A percentile compares a stretch with the other conserved stretches of the same genome.
These are phyloP conservation scores for Ceratocystis lukuohia DNA, from an alignment of 2,329 filamentous ascomycete species.

Conservation along the genomic window DNA sequence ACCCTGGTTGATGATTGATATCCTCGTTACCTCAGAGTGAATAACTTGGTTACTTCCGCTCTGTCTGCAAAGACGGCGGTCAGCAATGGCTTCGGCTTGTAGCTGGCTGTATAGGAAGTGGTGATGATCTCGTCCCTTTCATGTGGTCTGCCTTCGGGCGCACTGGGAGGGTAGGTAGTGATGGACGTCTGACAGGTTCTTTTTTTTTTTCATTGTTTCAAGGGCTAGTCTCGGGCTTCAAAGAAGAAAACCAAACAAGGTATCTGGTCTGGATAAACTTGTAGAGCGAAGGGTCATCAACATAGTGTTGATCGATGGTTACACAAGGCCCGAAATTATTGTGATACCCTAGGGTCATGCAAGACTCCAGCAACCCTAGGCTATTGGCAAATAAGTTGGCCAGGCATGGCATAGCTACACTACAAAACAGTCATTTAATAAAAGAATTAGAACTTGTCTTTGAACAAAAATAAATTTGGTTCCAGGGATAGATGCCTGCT, in stretches of 20 bases:
- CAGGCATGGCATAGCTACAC: neutral
- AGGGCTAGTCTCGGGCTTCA: slow-evolving; percentile 34
- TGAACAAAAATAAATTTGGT: neutral
- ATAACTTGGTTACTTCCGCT: slow-evolving; percentile 46
- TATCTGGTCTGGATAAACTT: no score
- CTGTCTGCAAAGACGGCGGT: slow-evolving; percentile 51
- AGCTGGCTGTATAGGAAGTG: slow-evolving; percentile 61
- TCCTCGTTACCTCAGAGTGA: slow-evolving; percentile 87
- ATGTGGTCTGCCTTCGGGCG: slow-evolving; percentile 62
- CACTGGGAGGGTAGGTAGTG: slow-evolving; percentile 64
- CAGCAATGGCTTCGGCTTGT: slow-evolving; percentile 19
- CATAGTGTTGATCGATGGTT: neutral
- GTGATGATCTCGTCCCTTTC: slow-evolving; percentile 86
- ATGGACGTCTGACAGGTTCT: slow-evolving; percentile 76
- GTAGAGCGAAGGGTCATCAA: no score
- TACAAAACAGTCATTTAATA: neutral
- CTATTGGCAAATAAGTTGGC: neutral
- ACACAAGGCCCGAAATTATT: neutral
- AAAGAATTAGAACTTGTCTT: neutral
- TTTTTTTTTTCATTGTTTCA: slow-evolving; percentile 43
- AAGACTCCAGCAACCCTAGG: no score
- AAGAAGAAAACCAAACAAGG: slow-evolving; percentile 34
- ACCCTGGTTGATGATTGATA: slow-evolving; percentile 89
- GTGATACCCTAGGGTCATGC: no score
- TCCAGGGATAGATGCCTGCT: neutral